These are phyloP conservation scores for Hypoxylon sp. DNA, from an alignment of 2,329 filamentous ascomycete genomes.

Conservation along the genomic window DNA sequence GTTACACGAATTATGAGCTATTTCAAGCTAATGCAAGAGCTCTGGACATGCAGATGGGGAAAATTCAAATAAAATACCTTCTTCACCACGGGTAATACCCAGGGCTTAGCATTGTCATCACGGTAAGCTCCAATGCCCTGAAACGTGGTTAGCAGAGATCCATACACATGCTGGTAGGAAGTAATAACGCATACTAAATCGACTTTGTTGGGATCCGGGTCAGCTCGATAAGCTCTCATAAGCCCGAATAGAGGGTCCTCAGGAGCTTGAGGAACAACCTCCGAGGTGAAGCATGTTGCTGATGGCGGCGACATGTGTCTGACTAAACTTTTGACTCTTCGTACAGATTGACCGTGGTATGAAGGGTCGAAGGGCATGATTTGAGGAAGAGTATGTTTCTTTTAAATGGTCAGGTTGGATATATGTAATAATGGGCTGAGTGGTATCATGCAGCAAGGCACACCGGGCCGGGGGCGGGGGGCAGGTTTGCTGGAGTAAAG, in stretches of 20 bases:
- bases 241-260: conserved; percentile 96
- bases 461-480: conserved; percentile 12
- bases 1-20: conserved; percentile 15
- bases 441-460: conserved; percentile 11
- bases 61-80: conserved; percentile 73
- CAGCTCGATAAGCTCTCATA: conserved; percentile 87
- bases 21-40: conserved; percentile 17
- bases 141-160: conserved; percentile 18
- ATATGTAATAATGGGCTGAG: conserved; percentile 3
- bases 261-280: conserved; percentile 87
- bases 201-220: conserved; percentile 83
- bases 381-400: conserved; percentile 35
- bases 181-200: conserved; percentile 76
- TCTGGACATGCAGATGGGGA: not conserved
- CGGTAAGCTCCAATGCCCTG: conserved; percentile 90
- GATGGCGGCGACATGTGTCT: conserved; percentile 76
- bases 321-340: conserved; percentile 72
- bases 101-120: conserved; percentile 95
- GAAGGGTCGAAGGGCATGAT: conserved; percentile 61
- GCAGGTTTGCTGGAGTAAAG: conserved; percentile 10
- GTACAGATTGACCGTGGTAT: conserved; percentile 60
- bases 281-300: conserved; percentile 78
- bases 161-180: conserved; percentile 23
- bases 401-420: conserved; percentile 23
- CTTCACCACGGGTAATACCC: conserved; percentile 95